These are phyloP conservation scores for Modicella reniformis DNA, from an alignment of 371 early-diverging fungal species.

Conservation along the genomic window DNA sequence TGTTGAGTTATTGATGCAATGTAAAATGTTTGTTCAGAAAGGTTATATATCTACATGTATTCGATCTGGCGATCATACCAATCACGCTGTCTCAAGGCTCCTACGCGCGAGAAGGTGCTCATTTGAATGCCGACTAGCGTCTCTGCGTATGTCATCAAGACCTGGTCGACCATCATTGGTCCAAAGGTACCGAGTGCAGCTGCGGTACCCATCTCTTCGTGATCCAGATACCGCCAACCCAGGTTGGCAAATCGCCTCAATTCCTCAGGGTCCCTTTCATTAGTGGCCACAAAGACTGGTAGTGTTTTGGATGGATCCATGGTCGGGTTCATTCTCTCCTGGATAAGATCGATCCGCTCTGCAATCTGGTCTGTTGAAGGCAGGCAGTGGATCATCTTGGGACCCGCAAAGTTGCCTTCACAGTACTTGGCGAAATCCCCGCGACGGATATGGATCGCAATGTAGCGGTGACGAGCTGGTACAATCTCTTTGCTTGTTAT, in stretches of 20 bases:
- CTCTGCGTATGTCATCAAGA: constrained; percentile 44
- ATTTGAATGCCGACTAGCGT: constrained; percentile 36
- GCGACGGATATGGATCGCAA: constrained; percentile 44
- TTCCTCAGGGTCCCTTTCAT: constrained; percentile 35
- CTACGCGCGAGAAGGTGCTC: constrained; percentile 52
- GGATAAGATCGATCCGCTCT: constrained; percentile 11
- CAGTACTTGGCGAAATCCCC: constrained; percentile 45
- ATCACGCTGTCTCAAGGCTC: constrained; percentile 37
- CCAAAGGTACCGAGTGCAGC: constrained; percentile 43
- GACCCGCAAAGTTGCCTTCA: constrained; percentile 22
- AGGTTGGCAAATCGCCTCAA: constrained; percentile 24
- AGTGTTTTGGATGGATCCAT: constrained; percentile 12
- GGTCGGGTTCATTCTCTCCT: constrained; percentile 17
- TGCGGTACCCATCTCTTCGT: constrained; percentile 29
- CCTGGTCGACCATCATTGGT: constrained; percentile 52
- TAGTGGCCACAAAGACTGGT: constrained; percentile 49
- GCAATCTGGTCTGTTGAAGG: constrained; percentile 29
- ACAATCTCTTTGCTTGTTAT: not conserved
- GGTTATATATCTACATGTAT: constrained; percentile 31
- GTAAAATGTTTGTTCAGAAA: not conserved
- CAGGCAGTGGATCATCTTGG: constrained; percentile 27
- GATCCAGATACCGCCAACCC: constrained; percentile 36
- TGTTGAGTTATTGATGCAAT: not conserved
- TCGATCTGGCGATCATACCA: constrained; percentile 35
- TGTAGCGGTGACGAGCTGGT: constrained; percentile 18